Percentiles rank a stretch among this genome's conserved stretches.
Evolutionary conservation across 305 asterid species (phyloP).

Genomic region (Fraxinus xanthoxyloides): DNA sequence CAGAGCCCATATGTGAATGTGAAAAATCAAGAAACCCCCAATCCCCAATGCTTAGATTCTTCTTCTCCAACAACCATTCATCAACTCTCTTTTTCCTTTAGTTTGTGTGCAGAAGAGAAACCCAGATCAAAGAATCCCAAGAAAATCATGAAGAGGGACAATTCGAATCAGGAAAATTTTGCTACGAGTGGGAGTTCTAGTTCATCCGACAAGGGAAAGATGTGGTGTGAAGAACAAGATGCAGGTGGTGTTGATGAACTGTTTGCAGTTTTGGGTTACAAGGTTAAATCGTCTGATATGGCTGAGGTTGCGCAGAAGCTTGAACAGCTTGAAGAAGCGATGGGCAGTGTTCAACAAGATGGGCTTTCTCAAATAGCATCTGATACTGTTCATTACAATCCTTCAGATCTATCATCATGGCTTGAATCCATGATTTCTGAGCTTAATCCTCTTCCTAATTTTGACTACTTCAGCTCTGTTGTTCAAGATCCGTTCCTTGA

Average conservation of each 20-base stretch:
- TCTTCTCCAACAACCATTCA: constrained; percentile 18
- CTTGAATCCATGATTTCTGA: constrained; percentile 74
- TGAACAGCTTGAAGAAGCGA: constrained; percentile 55
- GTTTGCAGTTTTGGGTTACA: constrained; percentile 64
- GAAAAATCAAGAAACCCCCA: constrained; percentile 20
- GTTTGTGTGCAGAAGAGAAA: neutral
- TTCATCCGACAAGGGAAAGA: constrained; percentile 41
- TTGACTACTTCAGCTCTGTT: constrained; percentile 18
- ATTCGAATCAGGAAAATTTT: constrained; percentile 26
- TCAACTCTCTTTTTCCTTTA: constrained; percentile 4
- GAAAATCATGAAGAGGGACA: constrained; percentile 37
- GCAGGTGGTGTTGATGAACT: constrained; percentile 56
- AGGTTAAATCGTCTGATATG: constrained; percentile 62
- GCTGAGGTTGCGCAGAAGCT: constrained; percentile 71
- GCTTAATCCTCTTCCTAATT: constrained; percentile 41
- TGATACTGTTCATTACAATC: constrained; percentile 69
- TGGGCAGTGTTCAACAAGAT: constrained; percentile 45
- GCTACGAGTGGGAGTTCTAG: constrained; percentile 25
- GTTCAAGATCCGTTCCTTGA: constrained; percentile 41
- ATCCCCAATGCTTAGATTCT: constrained; percentile 44
- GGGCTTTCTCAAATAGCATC: constrained; percentile 50
- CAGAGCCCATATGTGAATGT: neutral
- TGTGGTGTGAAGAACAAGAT: constrained; percentile 50
- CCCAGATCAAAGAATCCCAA: neutral
- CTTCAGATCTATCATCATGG: constrained; percentile 83